phyloP scores from a whole-genome alignment of 2,329 filamentous ascomycete species.

The Ophiostoma sp. region DNA sequence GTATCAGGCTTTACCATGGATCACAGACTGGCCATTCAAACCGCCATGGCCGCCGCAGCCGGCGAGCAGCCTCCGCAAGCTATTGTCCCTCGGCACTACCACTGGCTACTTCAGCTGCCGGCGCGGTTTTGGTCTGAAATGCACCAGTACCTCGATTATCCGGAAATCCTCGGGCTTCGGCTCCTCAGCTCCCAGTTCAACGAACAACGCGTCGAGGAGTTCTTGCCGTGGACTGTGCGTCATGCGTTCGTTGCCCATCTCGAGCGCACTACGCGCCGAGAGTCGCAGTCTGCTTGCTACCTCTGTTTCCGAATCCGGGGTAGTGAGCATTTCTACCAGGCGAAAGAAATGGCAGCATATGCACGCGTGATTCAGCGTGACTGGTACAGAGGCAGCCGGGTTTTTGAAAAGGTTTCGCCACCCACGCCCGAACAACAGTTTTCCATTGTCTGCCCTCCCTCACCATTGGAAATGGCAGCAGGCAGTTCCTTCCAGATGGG shows the following conservation, averaged over 20 bases:
- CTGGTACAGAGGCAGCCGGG: slow-evolving; percentile 23
- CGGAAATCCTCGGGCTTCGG: slow-evolving; percentile 24
- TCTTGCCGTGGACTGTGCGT: slow-evolving; percentile 23
- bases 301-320: slow-evolving; percentile 28
- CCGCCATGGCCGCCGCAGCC: slow-evolving; percentile 16
- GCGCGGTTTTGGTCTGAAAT: slow-evolving; percentile 26
- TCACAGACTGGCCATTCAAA: background rate
- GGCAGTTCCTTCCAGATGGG: background rate
- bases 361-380: slow-evolving; percentile 25
- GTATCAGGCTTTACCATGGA: background rate
- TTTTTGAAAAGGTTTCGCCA: slow-evolving; percentile 18
- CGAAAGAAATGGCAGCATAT: background rate
- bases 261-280: background rate
- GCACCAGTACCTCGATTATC: slow-evolving; percentile 25
- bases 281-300: slow-evolving; percentile 24
- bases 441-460: slow-evolving; percentile 16
- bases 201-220: slow-evolving; percentile 21
- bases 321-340: slow-evolving; percentile 21
- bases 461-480: background rate
- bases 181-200: slow-evolving; percentile 24
- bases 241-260: slow-evolving; percentile 18
- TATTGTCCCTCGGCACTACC: slow-evolving; percentile 10
- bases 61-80: slow-evolving; percentile 14
- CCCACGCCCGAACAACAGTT: slow-evolving; percentile 4
- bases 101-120: slow-evolving; percentile 26